Conservation (phyloP, 164 flowering plant genomes). For the Vitis labrusca region DNA sequence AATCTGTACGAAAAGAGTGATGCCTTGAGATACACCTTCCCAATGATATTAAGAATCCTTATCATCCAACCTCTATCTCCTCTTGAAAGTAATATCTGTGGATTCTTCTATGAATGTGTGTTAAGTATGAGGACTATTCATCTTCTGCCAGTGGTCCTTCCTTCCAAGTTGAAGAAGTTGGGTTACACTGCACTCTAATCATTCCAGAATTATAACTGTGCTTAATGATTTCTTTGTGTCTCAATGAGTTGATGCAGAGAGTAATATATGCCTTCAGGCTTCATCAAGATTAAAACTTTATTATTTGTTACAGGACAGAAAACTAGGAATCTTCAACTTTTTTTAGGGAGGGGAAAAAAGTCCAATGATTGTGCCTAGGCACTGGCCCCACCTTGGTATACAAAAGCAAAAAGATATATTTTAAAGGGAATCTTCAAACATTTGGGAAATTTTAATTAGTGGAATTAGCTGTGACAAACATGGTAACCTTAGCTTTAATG, state of each 20-base stretch:
- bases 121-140: neutral
- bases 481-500: too few relatives aligned
- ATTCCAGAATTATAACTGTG: neutral
- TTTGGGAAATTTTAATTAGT: neutral
- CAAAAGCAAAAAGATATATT: neutral
- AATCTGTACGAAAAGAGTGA: conserved; percentile 16
- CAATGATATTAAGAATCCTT: conserved; percentile 16
- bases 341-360: neutral
- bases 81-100: conserved; percentile 7
- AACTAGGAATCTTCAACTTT: conserved; percentile 4
- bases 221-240: neutral
- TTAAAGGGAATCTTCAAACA: conserved; percentile 14
- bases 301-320: neutral
- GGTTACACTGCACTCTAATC: neutral
- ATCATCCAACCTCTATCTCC: conserved; percentile 11
- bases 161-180: conserved; percentile 13
- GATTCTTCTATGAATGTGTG: conserved; percentile 7
- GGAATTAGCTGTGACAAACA: conserved; percentile 1
- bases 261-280: neutral
- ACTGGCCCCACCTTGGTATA: neutral
- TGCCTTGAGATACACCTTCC: conserved; percentile 14
- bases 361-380: neutral
- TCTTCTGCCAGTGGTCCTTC: conserved; percentile 25
- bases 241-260: neutral
- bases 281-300: neutral